Base-by-base conservation (phyloP, 1,284 basidiomycete species). In the Sporisorium sorghi region DNA sequence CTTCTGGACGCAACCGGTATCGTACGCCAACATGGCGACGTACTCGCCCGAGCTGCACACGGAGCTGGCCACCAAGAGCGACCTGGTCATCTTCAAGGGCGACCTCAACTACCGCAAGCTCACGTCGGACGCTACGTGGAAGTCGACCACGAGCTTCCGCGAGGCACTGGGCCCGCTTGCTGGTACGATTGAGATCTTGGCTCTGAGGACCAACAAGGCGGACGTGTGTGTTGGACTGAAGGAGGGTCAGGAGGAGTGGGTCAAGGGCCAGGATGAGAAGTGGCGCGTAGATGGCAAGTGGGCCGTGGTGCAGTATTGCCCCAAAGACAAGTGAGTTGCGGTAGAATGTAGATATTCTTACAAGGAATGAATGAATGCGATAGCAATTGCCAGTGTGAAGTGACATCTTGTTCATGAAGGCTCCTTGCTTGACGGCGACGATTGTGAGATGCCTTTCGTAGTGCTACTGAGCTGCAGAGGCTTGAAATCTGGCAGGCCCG, bases 71-170 rank as follows among this genome's bases (percentile, higher is more conserved):
- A 86, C 87, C 55, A 86, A 77, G 52, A 71, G 92, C 65, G 89
- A 88, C 12, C 86, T 99, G 14, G 94, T 97, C 6, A 89, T 99
- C 62, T 97, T 98, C 87, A 99, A 98, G 89, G 95, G 95, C 17
- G 94, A 97, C 86, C 86, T 97, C 47, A 82, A 82, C 73, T 70
- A 61, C 69, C 59, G 72, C 67, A 97, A 93, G 82, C 88, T 99
- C 28, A 92, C 94, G 0, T 92, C 92, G 11, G 96, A 99, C 83
- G 88, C 93, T 17, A 87, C 88, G 77, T 99, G 96, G 96, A 92
- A 92, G 0, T 88, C 90, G 0, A 91, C 89, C 43, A 94, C 93
- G 0, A 86, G 91, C 0, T 95, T 97, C 85, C 86, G 88, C 32
- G 86, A 88, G 9, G 93, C 94, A 0, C 85, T 98, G 11, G 95